A percentile compares a stretch with the other conserved stretches of the same genome.
phyloP scores from a whole-genome alignment of 2,329 filamentous ascomycete genomes.

The Cytospora mali region DNA sequence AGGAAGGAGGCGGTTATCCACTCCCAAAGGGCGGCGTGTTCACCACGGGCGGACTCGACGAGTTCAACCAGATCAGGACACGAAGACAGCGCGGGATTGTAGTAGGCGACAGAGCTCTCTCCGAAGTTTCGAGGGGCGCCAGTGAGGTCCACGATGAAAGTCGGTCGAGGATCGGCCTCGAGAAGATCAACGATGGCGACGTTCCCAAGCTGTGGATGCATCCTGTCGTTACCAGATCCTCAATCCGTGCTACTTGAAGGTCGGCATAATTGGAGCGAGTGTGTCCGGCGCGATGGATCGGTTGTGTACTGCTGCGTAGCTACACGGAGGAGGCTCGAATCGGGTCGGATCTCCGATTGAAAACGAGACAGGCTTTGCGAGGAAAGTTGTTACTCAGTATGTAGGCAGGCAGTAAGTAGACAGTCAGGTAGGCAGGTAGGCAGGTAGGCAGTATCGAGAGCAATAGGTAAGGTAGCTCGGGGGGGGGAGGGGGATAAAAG shows the following conservation, averaged over 20 bases:
- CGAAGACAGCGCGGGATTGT: constrained; percentile 35
- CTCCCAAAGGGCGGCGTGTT: constrained; percentile 35
- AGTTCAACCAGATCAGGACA: constrained; percentile 32
- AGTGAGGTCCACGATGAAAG: constrained; percentile 37
- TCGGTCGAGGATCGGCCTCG: constrained; percentile 43
- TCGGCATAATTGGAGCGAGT: constrained; percentile 27
- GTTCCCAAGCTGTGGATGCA: constrained; percentile 28
- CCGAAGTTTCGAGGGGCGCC: constrained; percentile 14
- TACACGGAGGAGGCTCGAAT: constrained; percentile 2
- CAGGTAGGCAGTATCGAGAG: too few relatives aligned
- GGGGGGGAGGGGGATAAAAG: too few relatives aligned
- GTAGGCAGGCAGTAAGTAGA: too few relatives aligned
- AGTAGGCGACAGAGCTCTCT: constrained; percentile 33
- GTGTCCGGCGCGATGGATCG: constrained; percentile 13
- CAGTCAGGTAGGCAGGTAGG: too few relatives aligned
- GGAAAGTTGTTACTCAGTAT: background rate
- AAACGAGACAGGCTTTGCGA: background rate
- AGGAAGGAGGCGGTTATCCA: constrained; percentile 33
- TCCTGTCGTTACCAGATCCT: constrained; percentile 19
- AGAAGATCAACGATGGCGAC: constrained; percentile 43
- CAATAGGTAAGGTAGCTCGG: too few relatives aligned
- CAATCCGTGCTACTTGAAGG: constrained; percentile 22
- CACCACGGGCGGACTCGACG: constrained; percentile 29
- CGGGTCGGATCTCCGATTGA: background rate
- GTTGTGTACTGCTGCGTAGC: constrained; percentile 3